These are phyloP conservation scores for Chloranthus sessilifolius DNA, from an alignment of 164 flowering plant genomes.

Conservation along the genomic window DNA sequence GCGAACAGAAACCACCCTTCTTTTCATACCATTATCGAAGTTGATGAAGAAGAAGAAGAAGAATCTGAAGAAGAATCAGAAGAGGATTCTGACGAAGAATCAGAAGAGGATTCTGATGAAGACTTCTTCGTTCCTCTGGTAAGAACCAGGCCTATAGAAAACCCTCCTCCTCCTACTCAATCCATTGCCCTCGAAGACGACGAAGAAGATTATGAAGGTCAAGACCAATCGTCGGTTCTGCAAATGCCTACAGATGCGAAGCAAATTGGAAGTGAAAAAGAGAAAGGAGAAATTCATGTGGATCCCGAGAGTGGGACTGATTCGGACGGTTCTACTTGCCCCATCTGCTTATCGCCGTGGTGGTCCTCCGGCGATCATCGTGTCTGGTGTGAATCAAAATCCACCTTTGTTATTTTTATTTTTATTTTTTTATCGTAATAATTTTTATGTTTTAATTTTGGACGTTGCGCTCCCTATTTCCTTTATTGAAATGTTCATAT, in stretches of 20 bases:
- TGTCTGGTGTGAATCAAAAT: slow-evolving; percentile 15
- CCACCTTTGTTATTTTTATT: no score
- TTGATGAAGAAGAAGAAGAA: background rate
- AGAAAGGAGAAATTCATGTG: background rate
- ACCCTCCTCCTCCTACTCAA: background rate
- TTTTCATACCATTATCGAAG: background rate
- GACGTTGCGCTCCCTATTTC: no score
- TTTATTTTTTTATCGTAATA: no score
- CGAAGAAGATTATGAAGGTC: background rate
- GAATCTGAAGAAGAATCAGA: no score
- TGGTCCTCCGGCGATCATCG: slow-evolving; percentile 47
- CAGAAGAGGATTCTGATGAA: background rate
- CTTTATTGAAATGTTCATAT: no score
- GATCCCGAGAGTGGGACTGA: slow-evolving; percentile 24
- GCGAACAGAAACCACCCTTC: no score
- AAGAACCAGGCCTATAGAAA: background rate
- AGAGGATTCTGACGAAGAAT: background rate
- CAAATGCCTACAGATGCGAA: no score
- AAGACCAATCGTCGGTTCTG: slow-evolving; percentile 3
- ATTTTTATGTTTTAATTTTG: no score
- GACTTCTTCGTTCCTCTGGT: background rate
- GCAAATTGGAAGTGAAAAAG: background rate
- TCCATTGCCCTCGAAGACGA: background rate
- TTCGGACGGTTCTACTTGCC: slow-evolving; percentile 53
- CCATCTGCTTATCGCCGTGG: slow-evolving; percentile 72